Evolutionary conservation across 208 protist genomes (phyloP).

Genomic region (Crithidia acanthocephali): DNA sequence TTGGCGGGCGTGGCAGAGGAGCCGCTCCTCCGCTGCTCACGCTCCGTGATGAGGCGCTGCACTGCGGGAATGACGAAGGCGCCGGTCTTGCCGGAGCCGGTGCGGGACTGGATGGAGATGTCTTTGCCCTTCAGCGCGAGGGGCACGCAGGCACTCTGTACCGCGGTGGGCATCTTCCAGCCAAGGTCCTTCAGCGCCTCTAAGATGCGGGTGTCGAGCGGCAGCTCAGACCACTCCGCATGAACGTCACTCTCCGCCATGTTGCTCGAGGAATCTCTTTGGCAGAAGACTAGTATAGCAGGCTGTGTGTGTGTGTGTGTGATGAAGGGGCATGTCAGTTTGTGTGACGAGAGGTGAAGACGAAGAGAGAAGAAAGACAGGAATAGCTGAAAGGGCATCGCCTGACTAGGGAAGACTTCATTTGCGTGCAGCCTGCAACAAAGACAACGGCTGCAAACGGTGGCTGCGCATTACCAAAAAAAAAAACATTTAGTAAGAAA

Average conservation of each 20-base stretch:
- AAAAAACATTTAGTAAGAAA: too few species aligned
- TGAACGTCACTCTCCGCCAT: conserved; percentile 37
- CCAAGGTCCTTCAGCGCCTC: conserved; percentile 83
- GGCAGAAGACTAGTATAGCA: background rate
- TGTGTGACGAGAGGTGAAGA: background rate
- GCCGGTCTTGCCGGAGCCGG: conserved; percentile 90
- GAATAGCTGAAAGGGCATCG: too few species aligned
- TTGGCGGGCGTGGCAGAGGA: background rate
- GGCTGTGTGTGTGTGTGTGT: background rate
- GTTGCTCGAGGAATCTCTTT: background rate
- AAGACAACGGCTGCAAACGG: too few species aligned
- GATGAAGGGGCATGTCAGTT: too few species aligned
- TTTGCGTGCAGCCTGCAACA: too few species aligned
- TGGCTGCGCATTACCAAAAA: too few species aligned
- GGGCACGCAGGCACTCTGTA: conserved; percentile 96
- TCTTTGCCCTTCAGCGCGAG: conserved; percentile 92
- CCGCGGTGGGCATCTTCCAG: conserved; percentile 91
- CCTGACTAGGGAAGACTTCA: too few species aligned
- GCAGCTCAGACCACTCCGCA: conserved; percentile 76
- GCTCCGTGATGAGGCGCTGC: conserved; percentile 84
- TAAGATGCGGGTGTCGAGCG: conserved; percentile 78
- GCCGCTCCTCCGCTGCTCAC: conserved; percentile 46
- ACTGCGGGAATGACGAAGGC: conserved; percentile 90
- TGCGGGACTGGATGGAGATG: conserved; percentile 87
- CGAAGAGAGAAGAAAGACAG: too few species aligned